Base-by-base conservation (phyloP, 2,329 filamentous ascomycete genomes). In the Colletotrichum musae region DNA sequence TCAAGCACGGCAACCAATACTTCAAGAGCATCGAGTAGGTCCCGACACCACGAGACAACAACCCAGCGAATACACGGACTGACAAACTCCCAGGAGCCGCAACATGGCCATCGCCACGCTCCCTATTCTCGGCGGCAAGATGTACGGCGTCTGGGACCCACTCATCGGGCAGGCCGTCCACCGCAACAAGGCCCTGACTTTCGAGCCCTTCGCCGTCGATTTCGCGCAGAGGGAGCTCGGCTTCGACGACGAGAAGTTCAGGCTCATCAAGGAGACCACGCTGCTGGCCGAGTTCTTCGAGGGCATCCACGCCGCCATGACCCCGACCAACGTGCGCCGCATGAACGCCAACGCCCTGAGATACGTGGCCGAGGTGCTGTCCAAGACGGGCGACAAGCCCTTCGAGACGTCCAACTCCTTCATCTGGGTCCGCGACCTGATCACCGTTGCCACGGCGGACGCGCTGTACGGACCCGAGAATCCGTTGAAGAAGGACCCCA, bases 81-180 rank as follows among this genome's bases (percentile, higher is more conserved):
- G 32, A 36, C 32, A 3, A 10, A 2, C 32, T 6, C 28, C 5
- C 4, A 68, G 64, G 21, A 24, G 47, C 2, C 45, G 86, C 72
- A 73, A 72, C 0, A 59, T 77, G 41, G 75, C 73, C 3, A 82
- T 84, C 63, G 83, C 80, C 58, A 85, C 85, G 0, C 73, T 87
- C 4, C 82, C 80, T 12, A 82, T 86, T 74, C 75, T 84, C 28
- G 80, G 76, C 56, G 74, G 77, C 45, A 83, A 83, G 60, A 74
- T 84, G 24, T 87, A 87, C 72, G 72, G 82, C n/a, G 79, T 86
- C 24, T 82, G 77, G 51, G 78, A 79, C 5, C 81, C 85, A 2
- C 58, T 73, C 1, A 72, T 86, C 4, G 75, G 82, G 16, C 77
- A 80, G 26, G 73, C 78, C 6, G 78, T 82, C 13, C 78, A 84